Percentiles rank a stretch among this genome's conserved stretches.
These are phyloP conservation scores for Sugiyamaella sp. DNA, from an alignment of 1,139 yeast genomes.

Conservation along the genomic window DNA sequence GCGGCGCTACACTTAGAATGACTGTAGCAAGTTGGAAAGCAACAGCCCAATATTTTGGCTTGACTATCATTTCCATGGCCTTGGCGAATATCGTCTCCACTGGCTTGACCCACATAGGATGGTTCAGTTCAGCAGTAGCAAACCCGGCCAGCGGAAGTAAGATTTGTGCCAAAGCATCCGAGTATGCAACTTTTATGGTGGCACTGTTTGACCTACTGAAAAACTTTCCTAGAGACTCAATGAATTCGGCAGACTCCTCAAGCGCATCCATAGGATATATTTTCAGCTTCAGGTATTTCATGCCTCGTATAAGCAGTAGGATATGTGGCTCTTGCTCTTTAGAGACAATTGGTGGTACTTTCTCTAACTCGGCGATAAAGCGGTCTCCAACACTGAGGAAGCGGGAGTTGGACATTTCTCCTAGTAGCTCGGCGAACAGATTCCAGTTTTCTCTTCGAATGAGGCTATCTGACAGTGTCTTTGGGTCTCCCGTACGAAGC, in stretches of 20 bases:
- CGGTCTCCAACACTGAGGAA: slow-evolving; percentile 89
- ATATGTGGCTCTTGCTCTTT: slow-evolving; percentile 71
- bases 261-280: slow-evolving; percentile 84
- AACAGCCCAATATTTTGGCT: slow-evolving; percentile 70
- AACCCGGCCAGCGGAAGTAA: slow-evolving; percentile 81
- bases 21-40: slow-evolving; percentile 74
- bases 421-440: slow-evolving; percentile 83
- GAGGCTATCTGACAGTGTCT: slow-evolving; percentile 61
- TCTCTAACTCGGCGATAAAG: slow-evolving; percentile 90
- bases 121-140: slow-evolving; percentile 92
- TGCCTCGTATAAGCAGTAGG: slow-evolving; percentile 82
- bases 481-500: slow-evolving; percentile 83
- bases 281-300: slow-evolving; percentile 78
- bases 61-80: slow-evolving; percentile 48
- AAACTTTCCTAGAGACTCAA: slow-evolving; percentile 83
- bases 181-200: slow-evolving; percentile 64
- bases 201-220: slow-evolving; percentile 67
- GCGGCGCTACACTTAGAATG: slow-evolving; percentile 78
- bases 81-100: slow-evolving; percentile 61
- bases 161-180: slow-evolving; percentile 77
- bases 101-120: slow-evolving; percentile 93
- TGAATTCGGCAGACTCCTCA: slow-evolving; percentile 90
- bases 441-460: slow-evolving; percentile 94
- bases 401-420: slow-evolving; percentile 84
- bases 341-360: slow-evolving; percentile 58